Evolutionary conservation across 345 rosid species (phyloP).

Genomic region (Melaleuca alternifolia): DNA sequence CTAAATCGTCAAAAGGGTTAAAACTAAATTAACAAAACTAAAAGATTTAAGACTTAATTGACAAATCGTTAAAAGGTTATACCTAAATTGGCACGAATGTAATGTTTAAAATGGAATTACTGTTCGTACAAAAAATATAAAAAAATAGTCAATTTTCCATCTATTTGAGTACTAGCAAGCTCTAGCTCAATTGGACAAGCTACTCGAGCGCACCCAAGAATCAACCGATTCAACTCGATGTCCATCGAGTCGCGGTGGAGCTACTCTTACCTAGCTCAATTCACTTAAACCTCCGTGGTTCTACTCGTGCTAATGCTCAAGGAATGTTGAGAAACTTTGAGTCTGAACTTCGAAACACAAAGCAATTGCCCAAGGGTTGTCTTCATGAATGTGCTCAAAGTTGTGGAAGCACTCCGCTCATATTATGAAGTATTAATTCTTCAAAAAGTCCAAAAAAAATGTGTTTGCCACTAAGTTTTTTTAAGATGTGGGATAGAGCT

Average conservation of each 20-base stretch:
- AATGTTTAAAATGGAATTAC: not conserved
- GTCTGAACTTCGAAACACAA: not conserved
- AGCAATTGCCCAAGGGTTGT: not conserved
- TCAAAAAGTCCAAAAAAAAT: no score
- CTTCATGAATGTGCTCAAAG: no score
- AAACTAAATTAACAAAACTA: not conserved
- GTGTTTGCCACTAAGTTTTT: no score
- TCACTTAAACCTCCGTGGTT: not conserved
- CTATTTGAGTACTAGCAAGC: not conserved
- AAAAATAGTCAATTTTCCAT: not conserved
- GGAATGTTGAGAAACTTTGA: not conserved
- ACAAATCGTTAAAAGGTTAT: not conserved
- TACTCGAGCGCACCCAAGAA: not conserved
- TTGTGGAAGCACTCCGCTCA: no score
- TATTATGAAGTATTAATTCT: no score
- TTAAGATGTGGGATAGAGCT: no score
- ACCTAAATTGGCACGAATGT: not conserved
- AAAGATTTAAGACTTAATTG: not conserved
- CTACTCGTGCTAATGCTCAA: not conserved
- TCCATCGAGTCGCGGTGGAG: not conserved
- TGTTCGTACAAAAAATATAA: fast-evolving
- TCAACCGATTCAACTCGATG: not conserved
- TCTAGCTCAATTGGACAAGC: not conserved
- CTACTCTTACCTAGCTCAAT: not conserved
- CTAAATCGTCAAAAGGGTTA: no score